These are phyloP conservation scores for Fusarium sp. DNA, from an alignment of 2,329 filamentous ascomycete species.

Conservation along the genomic window DNA sequence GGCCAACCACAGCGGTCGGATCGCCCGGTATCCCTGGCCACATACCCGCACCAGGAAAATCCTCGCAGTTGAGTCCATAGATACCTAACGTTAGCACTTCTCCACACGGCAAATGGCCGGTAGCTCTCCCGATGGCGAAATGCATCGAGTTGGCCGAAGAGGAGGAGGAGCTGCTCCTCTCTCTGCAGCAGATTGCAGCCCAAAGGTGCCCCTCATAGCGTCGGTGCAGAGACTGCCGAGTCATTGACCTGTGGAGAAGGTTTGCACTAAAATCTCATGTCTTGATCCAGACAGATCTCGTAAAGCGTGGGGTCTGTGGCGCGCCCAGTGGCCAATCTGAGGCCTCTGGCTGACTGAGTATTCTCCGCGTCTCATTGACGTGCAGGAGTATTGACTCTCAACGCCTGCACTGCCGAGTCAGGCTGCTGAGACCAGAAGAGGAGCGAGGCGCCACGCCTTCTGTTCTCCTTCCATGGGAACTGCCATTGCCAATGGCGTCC, in stretches of 20 bases:
- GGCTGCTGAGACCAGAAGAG: not conserved
- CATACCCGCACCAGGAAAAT: not conserved
- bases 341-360: not conserved
- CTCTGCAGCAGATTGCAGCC: not conserved
- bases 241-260: constrained; percentile 4
- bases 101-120: not conserved
- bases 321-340: not conserved
- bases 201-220: not conserved
- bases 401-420: not conserved
- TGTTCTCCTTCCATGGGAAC: not conserved
- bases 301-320: constrained; percentile 1
- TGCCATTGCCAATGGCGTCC: not conserved
- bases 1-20: not conserved
- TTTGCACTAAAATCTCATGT: constrained; percentile 4
- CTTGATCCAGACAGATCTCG: constrained; percentile 2
- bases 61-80: not conserved
- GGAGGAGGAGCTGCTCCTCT: no score
- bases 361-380: not conserved
- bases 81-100: not conserved
- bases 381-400: not conserved
- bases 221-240: constrained; percentile 5
- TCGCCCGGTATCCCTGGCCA: not conserved
- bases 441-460: constrained; percentile 6
- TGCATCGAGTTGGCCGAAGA: not conserved
- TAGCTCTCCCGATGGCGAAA: not conserved